Evolutionary conservation across 2,329 filamentous ascomycete species (phyloP).

Genomic region (Blumeriella jaapii): DNA sequence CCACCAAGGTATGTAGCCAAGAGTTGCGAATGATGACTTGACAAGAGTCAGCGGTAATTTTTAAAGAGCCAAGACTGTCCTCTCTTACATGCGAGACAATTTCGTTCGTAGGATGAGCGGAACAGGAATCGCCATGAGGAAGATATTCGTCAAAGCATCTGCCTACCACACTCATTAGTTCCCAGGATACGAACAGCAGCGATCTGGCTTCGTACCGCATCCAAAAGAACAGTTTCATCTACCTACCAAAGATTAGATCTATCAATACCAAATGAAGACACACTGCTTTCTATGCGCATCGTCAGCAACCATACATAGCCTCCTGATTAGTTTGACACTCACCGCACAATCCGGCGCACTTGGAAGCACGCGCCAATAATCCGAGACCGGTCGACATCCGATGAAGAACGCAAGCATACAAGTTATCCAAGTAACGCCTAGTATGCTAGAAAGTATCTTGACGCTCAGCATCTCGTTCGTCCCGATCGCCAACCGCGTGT

Average conservation of each 20-base stretch:
- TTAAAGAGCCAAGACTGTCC: background rate
- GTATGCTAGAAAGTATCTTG: slow-evolving; percentile 5
- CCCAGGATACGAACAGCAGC: background rate
- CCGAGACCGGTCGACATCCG: slow-evolving; percentile 13
- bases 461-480: slow-evolving; percentile 10
- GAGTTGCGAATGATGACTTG: slow-evolving; percentile 5
- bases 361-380: slow-evolving; percentile 16
- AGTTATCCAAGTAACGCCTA: slow-evolving; percentile 13
- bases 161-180: slow-evolving; percentile 3
- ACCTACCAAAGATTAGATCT: slow-evolving; percentile 5
- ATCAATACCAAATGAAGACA: background rate
- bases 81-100: slow-evolving; percentile 7
- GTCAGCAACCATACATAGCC: slow-evolving; percentile 4
- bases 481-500: slow-evolving; percentile 11
- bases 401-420: slow-evolving; percentile 12
- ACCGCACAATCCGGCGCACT: slow-evolving; percentile 13
- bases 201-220: slow-evolving; percentile 2
- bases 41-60: background rate
- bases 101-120: slow-evolving; percentile 13
- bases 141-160: slow-evolving; percentile 12
- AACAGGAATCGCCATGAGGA: slow-evolving; percentile 15
- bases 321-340: background rate
- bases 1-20: slow-evolving; percentile 10
- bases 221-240: slow-evolving; percentile 5
- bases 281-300: slow-evolving; percentile 12